phyloP scores from a whole-genome alignment of 2,329 filamentous ascomycete genomes.

The Fusarium agapanthi region DNA sequence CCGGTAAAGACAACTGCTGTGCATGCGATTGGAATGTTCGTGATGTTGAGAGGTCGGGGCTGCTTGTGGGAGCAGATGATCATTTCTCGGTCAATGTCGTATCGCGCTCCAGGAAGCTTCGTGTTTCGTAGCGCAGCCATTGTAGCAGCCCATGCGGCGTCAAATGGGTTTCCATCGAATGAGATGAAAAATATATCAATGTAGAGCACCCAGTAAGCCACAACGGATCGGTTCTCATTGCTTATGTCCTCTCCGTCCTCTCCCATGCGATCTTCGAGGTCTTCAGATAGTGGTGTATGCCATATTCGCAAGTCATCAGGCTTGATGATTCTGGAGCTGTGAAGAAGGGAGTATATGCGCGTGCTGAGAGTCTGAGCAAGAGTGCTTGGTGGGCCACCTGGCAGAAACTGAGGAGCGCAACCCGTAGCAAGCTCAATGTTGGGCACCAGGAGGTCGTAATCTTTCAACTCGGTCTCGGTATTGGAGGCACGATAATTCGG shows the following conservation, averaged over 20 bases:
- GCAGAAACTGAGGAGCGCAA: slow-evolving; percentile 84
- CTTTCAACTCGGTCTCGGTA: slow-evolving; percentile 59
- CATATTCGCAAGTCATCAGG: slow-evolving; percentile 77
- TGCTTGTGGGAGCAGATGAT: slow-evolving; percentile 76
- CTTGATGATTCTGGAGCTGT: slow-evolving; percentile 73
- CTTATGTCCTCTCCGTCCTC: slow-evolving; percentile 47
- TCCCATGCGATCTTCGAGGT: slow-evolving; percentile 52
- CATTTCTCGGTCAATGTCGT: slow-evolving; percentile 82
- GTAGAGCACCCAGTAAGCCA: slow-evolving; percentile 94
- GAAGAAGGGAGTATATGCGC: slow-evolving; percentile 78
- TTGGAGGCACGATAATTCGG: slow-evolving; percentile 66
- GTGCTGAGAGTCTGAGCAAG: slow-evolving; percentile 88
- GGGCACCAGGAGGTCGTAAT: slow-evolving; percentile 82
- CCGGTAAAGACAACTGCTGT: slow-evolving; percentile 83
- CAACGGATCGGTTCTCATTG: slow-evolving; percentile 60
- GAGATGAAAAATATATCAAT: slow-evolving; percentile 96
- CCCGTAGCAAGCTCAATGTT: slow-evolving; percentile 94
- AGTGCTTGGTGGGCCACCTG: slow-evolving; percentile 81
- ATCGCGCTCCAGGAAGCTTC: slow-evolving; percentile 79
- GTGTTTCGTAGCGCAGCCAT: slow-evolving; percentile 83
- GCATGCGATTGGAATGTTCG: slow-evolving; percentile 76
- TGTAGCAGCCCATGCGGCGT: slow-evolving; percentile 87
- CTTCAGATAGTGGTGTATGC: slow-evolving; percentile 63
- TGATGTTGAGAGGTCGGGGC: slow-evolving; percentile 65
- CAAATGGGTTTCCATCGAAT: slow-evolving; percentile 90